These are phyloP conservation scores for Dendrobium huoshanense DNA, from an alignment of 106 monocot genomes.

Conservation along the genomic window DNA sequence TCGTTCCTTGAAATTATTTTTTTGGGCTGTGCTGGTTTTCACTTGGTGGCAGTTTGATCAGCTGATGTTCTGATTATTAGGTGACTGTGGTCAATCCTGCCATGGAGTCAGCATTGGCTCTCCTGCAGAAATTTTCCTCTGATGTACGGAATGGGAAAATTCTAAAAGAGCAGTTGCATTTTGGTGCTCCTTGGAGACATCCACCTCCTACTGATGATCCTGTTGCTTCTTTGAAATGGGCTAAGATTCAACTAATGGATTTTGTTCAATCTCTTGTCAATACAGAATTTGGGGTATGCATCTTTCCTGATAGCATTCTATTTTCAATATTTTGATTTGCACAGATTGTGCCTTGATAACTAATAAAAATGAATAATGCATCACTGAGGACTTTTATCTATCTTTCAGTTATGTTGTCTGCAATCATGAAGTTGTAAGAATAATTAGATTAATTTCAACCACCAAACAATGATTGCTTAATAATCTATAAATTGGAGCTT, in stretches of 20 bases:
- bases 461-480: background rate
- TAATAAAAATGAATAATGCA: background rate
- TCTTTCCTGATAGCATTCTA: conserved; percentile 4
- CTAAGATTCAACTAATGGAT: conserved; percentile 91
- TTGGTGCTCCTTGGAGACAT: conserved; percentile 96
- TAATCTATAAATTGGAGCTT: background rate
- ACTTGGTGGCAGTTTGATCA: background rate
- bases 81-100: conserved; percentile 87
- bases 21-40: background rate
- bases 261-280: conserved; percentile 86
- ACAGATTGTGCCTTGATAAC: background rate
- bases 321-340: background rate
- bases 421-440: background rate
- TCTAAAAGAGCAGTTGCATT: conserved; percentile 45
- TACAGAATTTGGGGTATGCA: conserved; percentile 78
- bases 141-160: conserved; percentile 70
- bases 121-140: conserved; percentile 67
- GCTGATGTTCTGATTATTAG: conserved; percentile 21
- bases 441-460: background rate
- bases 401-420: background rate
- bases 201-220: conserved; percentile 54
- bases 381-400: background rate
- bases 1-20: background rate
- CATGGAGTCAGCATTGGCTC: conserved; percentile 67
- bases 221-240: conserved; percentile 49